Evolutionary conservation across 1,139 yeast species (phyloP).

Genomic region (Arxiozyma slooffiae): DNA sequence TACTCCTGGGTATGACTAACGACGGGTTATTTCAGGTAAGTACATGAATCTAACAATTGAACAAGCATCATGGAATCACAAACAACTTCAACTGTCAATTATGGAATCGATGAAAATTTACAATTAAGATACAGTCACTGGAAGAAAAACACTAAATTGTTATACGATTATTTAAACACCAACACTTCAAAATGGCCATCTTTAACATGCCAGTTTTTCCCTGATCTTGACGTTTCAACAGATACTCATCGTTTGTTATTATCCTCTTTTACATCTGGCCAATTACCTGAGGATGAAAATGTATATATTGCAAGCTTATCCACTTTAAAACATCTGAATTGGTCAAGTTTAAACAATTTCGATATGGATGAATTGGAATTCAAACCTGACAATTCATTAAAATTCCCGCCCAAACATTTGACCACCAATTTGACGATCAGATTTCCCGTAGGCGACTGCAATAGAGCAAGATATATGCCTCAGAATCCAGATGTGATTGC

Average conservation of each 20-base stretch:
- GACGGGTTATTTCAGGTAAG: background rate
- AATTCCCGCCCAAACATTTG: slow-evolving; percentile 26
- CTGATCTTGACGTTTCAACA: slow-evolving; percentile 33
- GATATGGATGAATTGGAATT: slow-evolving; percentile 32
- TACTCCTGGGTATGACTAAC: background rate
- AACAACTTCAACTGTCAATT: slow-evolving; percentile 1
- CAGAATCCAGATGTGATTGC: slow-evolving; percentile 63
- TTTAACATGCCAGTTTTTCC: slow-evolving; percentile 65
- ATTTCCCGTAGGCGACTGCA: slow-evolving; percentile 42
- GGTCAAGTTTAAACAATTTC: slow-evolving; percentile 30
- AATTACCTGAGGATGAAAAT: slow-evolving; percentile 29
- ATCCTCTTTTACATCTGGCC: slow-evolving; percentile 30
- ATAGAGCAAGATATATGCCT: slow-evolving; percentile 72
- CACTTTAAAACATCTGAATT: slow-evolving; percentile 24
- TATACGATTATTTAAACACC: slow-evolving; percentile 68
- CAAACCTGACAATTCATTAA: slow-evolving; percentile 24
- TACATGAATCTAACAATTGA: background rate
- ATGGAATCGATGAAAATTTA: slow-evolving; percentile 15
- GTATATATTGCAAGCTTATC: slow-evolving; percentile 25
- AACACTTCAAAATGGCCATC: slow-evolving; percentile 77
- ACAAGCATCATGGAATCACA: slow-evolving; percentile 2
- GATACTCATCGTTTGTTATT: slow-evolving; percentile 27
- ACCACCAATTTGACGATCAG: slow-evolving; percentile 22
- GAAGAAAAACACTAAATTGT: slow-evolving; percentile 65
- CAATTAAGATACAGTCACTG: slow-evolving; percentile 60